Base-by-base conservation (phyloP, 2,329 filamentous ascomycete genomes). In the Amesomyces nigricolor region DNA sequence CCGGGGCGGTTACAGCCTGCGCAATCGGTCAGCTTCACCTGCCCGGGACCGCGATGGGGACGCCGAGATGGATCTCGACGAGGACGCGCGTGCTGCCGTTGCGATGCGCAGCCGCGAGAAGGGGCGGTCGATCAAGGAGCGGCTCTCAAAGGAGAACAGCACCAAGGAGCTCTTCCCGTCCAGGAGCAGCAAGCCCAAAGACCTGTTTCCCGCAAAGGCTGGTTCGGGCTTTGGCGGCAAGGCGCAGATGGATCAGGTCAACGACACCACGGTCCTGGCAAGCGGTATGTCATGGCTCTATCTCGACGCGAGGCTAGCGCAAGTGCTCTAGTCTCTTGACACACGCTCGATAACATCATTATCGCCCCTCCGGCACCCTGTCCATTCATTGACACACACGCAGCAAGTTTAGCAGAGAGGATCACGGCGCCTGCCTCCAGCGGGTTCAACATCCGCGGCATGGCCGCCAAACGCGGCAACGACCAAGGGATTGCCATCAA, bases 401-500 rank as follows among this genome's bases (percentile, higher is more conserved):
- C 61, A 62, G 65, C 60, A 59, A 68, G 59, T 56, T 53, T 70
- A 53, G 69, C 73, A 62, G 69, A 71, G 56, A 66, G 71, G 37
- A 71, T 65, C 61, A 71, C 67, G 16, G 61, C 55, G 53, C 26
- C 56, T 3, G 47, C 39, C 14, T 11, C 61, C 37, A 65, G 66
- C 43, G 72, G 72, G 1, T 77, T 87, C 62, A 82, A 70, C 62
- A 88, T 88, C 61, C 81, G 81, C 46, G 86, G 85, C 17, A 64
- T 75, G 14, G 78, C 82, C 5, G 72, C 68, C 50, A 75, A 77
- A 58, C 72, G 73, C 29, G 69, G 72, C 35, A 67, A 71, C 13
- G 72, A 75, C 30, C 72, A 73, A 22, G 82, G 79, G 0, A 79
- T 89, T 59, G 74, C 77, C 10, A 89, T 90, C 67, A 89, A 87